A percentile compares a stretch with the other conserved stretches of the same genome.
Evolutionary conservation across 1,284 basidiomycete species (phyloP).

Genomic region (Melampsora americana): DNA sequence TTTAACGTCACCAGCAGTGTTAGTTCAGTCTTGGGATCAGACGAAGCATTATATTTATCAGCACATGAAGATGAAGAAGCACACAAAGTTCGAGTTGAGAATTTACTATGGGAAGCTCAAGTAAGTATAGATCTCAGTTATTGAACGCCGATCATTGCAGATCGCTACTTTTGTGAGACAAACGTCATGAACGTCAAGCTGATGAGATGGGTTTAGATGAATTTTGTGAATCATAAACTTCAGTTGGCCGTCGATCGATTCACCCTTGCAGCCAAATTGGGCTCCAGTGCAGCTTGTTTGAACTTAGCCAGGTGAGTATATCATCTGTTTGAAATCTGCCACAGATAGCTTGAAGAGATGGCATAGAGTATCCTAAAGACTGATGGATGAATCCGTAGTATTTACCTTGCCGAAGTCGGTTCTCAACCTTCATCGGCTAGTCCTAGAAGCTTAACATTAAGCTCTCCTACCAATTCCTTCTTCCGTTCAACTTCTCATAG

Average conservation of each 20-base stretch:
- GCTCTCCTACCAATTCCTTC: slow-evolving; percentile 5
- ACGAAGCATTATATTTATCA: neutral
- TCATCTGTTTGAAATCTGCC: neutral
- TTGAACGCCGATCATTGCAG: neutral
- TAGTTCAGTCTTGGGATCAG: neutral
- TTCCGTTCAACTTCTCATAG: neutral
- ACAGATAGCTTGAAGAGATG: too few relatives aligned
- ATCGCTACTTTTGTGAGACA: neutral
- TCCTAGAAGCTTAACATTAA: neutral
- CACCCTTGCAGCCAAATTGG: neutral
- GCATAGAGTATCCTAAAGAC: neutral
- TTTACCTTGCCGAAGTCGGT: neutral
- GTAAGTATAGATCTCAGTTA: neutral
- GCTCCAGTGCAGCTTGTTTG: slow-evolving; percentile 8
- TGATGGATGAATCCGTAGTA: neutral
- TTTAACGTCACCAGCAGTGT: neutral
- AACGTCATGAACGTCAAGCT: neutral
- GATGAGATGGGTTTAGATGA: neutral
- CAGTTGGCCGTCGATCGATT: slow-evolving; percentile 1
- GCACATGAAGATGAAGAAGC: neutral
- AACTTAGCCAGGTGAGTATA: neutral
- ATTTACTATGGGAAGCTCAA: slow-evolving; percentile 3
- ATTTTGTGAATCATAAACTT: slow-evolving; percentile 2
- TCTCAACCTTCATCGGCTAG: neutral
- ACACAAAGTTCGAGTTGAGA: neutral